Evolutionary conservation across 108 stramenopile genomes (phyloP).

Genomic region (Stephanodiscus triporus): DNA sequence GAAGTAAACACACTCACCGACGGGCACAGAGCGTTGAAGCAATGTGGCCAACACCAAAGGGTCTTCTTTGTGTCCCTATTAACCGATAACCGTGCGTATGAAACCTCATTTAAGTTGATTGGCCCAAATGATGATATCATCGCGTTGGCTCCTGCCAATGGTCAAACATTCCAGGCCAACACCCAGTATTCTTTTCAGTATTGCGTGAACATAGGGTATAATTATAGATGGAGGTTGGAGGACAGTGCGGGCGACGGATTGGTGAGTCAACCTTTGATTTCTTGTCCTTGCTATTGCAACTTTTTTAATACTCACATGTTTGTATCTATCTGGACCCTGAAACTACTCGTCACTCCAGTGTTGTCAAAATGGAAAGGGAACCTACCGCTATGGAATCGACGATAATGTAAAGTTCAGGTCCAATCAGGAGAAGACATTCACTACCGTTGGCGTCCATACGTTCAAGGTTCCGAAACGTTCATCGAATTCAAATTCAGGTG

Average conservation of each 20-base stretch:
- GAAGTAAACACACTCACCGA: neutral
- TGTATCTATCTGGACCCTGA: neutral
- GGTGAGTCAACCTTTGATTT: slow-evolving; percentile 1
- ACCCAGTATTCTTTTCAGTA: neutral
- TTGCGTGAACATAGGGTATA: neutral
- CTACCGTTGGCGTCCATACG: neutral
- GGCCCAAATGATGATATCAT: neutral
- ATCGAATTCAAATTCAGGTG: neutral
- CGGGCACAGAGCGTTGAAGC: neutral
- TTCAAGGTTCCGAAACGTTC: neutral
- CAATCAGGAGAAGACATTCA: neutral
- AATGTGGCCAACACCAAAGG: slow-evolving; percentile 1
- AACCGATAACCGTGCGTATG: slow-evolving; percentile 6
- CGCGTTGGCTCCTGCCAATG: neutral
- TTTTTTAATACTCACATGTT: too few relatives aligned
- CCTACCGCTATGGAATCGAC: slow-evolving; percentile 10
- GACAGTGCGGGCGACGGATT: neutral
- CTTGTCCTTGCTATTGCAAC: neutral
- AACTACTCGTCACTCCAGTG: neutral
- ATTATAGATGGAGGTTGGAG: neutral
- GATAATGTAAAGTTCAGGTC: neutral
- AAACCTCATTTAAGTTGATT: neutral
- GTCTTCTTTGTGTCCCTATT: neutral
- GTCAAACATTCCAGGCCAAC: neutral
- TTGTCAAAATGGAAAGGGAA: neutral